phyloP scores from a whole-genome alignment of 2,329 filamentous ascomycete species.

The Verticillium nubilum region DNA sequence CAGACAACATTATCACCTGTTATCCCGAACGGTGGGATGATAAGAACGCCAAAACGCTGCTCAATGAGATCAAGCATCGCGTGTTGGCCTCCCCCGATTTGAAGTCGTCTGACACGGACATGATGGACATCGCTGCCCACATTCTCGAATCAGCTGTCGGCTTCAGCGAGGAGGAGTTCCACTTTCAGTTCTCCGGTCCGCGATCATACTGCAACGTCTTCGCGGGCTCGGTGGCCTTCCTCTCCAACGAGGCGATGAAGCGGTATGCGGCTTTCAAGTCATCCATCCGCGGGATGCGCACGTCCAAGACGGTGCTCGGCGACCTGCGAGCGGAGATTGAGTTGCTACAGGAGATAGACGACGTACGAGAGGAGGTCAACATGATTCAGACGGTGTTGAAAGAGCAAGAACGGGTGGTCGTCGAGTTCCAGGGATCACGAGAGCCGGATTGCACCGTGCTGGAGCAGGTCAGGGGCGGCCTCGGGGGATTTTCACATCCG shows the following conservation, averaged over 20 bases:
- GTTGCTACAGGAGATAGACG: slow-evolving; percentile 12
- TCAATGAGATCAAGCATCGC: slow-evolving; percentile 12
- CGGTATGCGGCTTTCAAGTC: slow-evolving; percentile 11
- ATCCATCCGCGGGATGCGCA: slow-evolving; percentile 12
- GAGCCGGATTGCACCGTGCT: not conserved
- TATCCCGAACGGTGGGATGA: slow-evolving; percentile 14
- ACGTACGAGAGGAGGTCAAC: slow-evolving; percentile 11
- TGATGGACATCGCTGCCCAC: slow-evolving; percentile 7
- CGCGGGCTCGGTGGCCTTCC: slow-evolving; percentile 7
- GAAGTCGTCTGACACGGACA: slow-evolving; percentile 7
- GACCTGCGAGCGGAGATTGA: slow-evolving; percentile 17
- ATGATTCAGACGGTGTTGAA: slow-evolving; percentile 12
- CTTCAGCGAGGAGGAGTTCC: slow-evolving; percentile 13
- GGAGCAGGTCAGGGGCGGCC: not conserved
- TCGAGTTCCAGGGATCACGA: slow-evolving; percentile 7
- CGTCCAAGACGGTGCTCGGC: slow-evolving; percentile 10
- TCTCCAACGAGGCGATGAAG: slow-evolving; percentile 15
- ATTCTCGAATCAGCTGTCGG: slow-evolving; percentile 7
- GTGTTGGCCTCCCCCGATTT: slow-evolving; percentile 6
- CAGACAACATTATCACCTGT: slow-evolving; percentile 12
- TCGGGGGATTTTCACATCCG: slow-evolving; percentile 7
- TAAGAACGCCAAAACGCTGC: slow-evolving; percentile 14
- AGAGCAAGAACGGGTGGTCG: slow-evolving; percentile 12
- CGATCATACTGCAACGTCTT: slow-evolving; percentile 11
- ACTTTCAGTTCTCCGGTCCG: slow-evolving; percentile 13